Evolutionary conservation across 768 basidiomycete species (phyloP), one percentile per base, ranked within the genome.

Genomic region (Leucocoprinus birnbaumii): DNA sequence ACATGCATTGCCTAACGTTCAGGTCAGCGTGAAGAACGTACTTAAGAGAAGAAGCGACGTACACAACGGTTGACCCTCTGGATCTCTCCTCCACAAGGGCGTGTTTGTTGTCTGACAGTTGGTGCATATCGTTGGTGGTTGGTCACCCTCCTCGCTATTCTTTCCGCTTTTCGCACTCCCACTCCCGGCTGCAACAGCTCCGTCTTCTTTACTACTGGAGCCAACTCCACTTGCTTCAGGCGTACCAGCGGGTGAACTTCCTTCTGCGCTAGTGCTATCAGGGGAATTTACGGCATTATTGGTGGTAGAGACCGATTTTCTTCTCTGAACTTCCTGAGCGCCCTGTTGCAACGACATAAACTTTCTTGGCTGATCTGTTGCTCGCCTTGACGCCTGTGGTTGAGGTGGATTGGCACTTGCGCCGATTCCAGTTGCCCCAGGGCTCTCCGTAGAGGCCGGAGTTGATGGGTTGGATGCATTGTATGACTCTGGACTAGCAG

Each of bases 101-200:
- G 95, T 98, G 66, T 94, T 97, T 11, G 91, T 95, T 53, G 95
- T 98, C 63, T 91, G 87, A 69, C 95, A 98, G 66, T 98, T 98
- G 5, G 91, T 93, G 68, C 95, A 98, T 25, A 90, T 75, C 1
- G 93, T 97, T 8, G 87, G 91, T 6, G 83, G 66, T 55, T 80
- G 77, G 44, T 91, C 89, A 49, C 78, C 82, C 53, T 89, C 87
- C 58, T 87, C 91, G 46, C 75, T 76, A 41, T 87, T 86, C 59
- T 87, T 91, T 48, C 76, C 77, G 38, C 73, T 74, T 60, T 75
- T 40, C 18, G 16, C 19, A 46, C 22, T 44, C 8, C 18, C 41
- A 37, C 27, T 19, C 5, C 44, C 42, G 16, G 25, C 22, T 34
- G 41, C 78, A 53, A 58, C 53, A 55, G n/a, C n/a, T n/a, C n/a